Base-by-base conservation (phyloP, 1,139 yeast genomes). In the Candida freyschussii region DNA sequence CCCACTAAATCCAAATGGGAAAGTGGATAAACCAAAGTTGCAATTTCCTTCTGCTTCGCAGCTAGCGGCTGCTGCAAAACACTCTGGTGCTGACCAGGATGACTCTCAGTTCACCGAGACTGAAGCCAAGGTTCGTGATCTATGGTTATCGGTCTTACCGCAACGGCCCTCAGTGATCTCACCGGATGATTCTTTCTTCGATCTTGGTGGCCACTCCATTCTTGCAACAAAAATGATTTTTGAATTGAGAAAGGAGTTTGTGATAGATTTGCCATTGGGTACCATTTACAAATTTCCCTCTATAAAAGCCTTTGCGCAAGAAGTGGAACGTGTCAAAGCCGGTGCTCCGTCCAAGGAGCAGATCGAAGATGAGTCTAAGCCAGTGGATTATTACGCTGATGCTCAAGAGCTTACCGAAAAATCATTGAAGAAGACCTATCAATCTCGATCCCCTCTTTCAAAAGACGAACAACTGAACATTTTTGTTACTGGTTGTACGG, bases 1-100 rank as follows among this genome's bases (percentile, higher is more conserved):
- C 55, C 98, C 98, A 13, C 68, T 93, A 60, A 93, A 93, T 60
- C 99, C 99, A 37, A 93, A 93, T 56, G 99, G 99, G 52, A 93
- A 93, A 62, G 87, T 93, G 34, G 99, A 93, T 62, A 93, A 93
- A 63, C 98, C 97, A 23, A 89, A 91, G 52, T 68, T 91, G 45
- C 97, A 96, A 32, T 86, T 84, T 73, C 99, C 99, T 35, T 86
- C 84, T 40, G 72, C 86, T 23, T 91, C 83, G 19, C 96, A 89
- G 60, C 66, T 91, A 44, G 53, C 54, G 20, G 33, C 53, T 15
- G 64, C 59, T n/a, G 69, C 78, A 4, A 56, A 56, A 24, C 52
- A 55, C 30, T 47, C 55, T 17, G 55, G 63, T 17, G 52, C 55
- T 17, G 67, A 62, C n/a, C 62, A 63, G 30, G 62, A 61, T 13